Percentiles rank a stretch among this genome's conserved stretches.
phyloP scores from a whole-genome alignment of 2,329 filamentous ascomycete genomes.

The Fusarium clavum region DNA sequence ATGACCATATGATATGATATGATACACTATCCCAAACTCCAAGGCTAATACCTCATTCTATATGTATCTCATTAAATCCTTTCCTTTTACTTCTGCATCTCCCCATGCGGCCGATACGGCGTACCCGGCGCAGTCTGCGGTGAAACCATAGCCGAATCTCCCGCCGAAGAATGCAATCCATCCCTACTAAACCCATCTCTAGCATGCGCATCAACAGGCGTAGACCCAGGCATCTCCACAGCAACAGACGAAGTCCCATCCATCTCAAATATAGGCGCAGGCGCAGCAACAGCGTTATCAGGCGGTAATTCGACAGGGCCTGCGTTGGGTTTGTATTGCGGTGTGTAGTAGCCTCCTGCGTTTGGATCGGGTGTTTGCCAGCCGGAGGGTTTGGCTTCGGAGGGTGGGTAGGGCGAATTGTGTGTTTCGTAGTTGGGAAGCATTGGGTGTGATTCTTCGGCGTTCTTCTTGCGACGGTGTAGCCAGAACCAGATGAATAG shows the following conservation, averaged over 20 bases:
- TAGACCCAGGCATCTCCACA: constrained; percentile 32
- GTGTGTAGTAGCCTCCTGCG: constrained; percentile 14
- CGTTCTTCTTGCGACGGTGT: constrained; percentile 45
- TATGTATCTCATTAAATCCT: constrained; percentile 19
- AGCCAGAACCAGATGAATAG: constrained; percentile 44
- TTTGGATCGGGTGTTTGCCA: constrained; percentile 19
- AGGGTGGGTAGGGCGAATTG: constrained; percentile 34
- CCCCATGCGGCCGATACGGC: background rate
- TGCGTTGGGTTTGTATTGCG: background rate
- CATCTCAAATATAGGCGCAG: constrained; percentile 41
- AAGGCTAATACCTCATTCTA: constrained; percentile 19
- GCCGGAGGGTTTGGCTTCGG: constrained; percentile 37
- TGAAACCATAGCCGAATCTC: background rate
- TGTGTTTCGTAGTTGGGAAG: constrained; percentile 40
- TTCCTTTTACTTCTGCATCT: background rate
- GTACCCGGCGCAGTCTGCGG: constrained; percentile 23
- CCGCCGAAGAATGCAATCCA: background rate
- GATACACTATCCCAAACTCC: constrained; percentile 27
- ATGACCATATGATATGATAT: background rate
- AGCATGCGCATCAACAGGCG: constrained; percentile 5
- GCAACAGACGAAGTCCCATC: constrained; percentile 29
- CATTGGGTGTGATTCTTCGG: constrained; percentile 50
- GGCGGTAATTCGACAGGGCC: constrained; percentile 30
- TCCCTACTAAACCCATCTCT: background rate
- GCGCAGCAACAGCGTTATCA: constrained; percentile 6